Percentiles rank a stretch among this genome's conserved stretches.
Evolutionary conservation across 2,329 filamentous ascomycete species (phyloP).

Genomic region (Monilinia vaccinii-corymbosi): DNA sequence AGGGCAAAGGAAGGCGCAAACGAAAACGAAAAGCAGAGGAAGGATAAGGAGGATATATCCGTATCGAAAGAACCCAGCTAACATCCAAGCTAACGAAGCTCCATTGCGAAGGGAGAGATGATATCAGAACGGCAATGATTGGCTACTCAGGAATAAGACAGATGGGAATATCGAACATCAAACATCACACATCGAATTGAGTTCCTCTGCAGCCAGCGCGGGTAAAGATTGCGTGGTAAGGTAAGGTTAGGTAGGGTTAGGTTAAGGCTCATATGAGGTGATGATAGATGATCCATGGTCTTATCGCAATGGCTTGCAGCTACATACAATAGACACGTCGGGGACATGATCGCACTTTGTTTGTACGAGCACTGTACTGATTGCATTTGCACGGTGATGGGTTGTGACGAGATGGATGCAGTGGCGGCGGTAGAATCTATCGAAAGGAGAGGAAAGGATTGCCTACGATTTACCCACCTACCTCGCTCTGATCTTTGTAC

Average conservation of each 20-base stretch:
- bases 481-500: background rate
- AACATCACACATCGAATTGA: background rate
- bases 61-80: background rate
- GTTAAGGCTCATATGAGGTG: background rate
- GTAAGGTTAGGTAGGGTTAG: too few species aligned
- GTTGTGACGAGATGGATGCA: conserved; percentile 1
- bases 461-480: too few species aligned
- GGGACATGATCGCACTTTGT: background rate
- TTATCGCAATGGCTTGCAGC: background rate
- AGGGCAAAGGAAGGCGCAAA: background rate
- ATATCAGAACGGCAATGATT: background rate
- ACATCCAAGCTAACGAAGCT: background rate
- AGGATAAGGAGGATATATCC: background rate
- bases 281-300: conserved; percentile 1
- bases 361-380: background rate
- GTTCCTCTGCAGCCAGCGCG: conserved; percentile 2
- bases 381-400: conserved; percentile 9
- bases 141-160: conserved; percentile 1
- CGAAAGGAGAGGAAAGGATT: too few species aligned
- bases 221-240: conserved; percentile 2
- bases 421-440: conserved; percentile 8
- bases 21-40: too few species aligned
- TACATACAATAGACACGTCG: too few species aligned
- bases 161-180: background rate
- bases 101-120: background rate